Evolutionary conservation across 1,284 basidiomycete genomes (phyloP), one percentile per base, ranked within the genome.

Genomic region (Neonothopanus nambi): DNA sequence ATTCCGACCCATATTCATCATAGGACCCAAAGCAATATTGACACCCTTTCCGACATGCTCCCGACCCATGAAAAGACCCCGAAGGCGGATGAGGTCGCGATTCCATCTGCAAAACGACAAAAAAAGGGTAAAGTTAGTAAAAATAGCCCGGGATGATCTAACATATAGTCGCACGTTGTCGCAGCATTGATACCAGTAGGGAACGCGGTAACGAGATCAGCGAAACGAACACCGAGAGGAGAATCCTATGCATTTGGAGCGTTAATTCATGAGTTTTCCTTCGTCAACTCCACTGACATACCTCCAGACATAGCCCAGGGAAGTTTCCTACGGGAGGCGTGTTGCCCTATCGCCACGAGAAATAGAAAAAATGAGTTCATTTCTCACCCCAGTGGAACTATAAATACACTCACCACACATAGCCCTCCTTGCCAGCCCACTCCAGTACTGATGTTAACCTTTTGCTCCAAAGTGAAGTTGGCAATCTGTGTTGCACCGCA

Each of bases 41-140:
- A 88, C 85, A 40, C 93, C 93, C 66, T 95, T 93, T 37, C 80
- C 85, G 57, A 79, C 78, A 70, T 87, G 85, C 70, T 96, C 93
- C 42, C 75, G 65, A 28, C 91, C 93, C 81, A 95, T 86, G 49
- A 81, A 86, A 9, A 80, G 61, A 15, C 90, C 92, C 28, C 93
- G 84, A 17, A 75, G 67, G 55, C 89, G 86, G 42, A 93, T 84
- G 35, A 94, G 70, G 4, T 68, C 68, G 17, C 82, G 80, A 58
- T 84, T 85, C 72, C 80, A 85, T 13, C 79, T 82, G 17, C 26
- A 13, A 6, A 36, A 0, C 18, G 28, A n/a, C n/a, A n/a, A 38
- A 18, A 43, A 55, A 3, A 12, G 41, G 8, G 59, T 17, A 11
- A 51, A 20, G 24, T 75, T 38, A 71, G 66, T 46, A 66, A 54